These are phyloP conservation scores for Crithidia bombi DNA, from an alignment of 208 protist species.

Conservation along the genomic window DNA sequence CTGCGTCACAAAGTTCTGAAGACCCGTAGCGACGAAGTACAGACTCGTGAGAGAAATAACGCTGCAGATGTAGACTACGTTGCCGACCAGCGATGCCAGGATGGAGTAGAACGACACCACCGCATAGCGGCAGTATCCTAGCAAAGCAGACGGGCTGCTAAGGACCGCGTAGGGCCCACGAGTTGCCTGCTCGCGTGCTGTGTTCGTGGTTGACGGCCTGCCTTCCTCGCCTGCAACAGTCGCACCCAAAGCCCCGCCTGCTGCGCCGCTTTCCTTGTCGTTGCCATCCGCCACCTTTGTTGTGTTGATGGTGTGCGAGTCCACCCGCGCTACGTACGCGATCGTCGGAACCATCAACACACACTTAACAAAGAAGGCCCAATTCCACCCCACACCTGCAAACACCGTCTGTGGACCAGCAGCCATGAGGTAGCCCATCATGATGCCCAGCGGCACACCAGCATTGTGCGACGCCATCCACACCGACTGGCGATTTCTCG, in stretches of 20 bases:
- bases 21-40: conserved; percentile 92
- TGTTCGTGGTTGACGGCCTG: not conserved
- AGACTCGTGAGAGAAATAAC: conserved; percentile 84
- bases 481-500: conserved; percentile 69
- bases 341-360: conserved; percentile 76
- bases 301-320: conserved; percentile 66
- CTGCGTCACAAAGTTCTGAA: conserved; percentile 93
- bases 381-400: conserved; percentile 72
- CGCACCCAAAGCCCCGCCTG: not conserved
- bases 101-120: not conserved
- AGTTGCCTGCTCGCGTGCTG: not conserved
- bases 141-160: not conserved
- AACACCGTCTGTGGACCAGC: conserved; percentile 57
- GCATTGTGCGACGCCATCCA: conserved; percentile 94
- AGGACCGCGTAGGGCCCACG: no score
- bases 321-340: conserved; percentile 53
- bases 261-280: conserved; percentile 1
- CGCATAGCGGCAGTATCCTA: not conserved
- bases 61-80: conserved; percentile 76
- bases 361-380: conserved; percentile 85
- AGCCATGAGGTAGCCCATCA: conserved; percentile 87
- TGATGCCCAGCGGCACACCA: conserved; percentile 91
- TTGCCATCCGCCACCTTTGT: conserved; percentile 6
- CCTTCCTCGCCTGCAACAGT: not conserved
- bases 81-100: conserved; percentile 44